Evolutionary conservation across 345 rosid genomes (phyloP).

Genomic region (Camelina hispida): DNA sequence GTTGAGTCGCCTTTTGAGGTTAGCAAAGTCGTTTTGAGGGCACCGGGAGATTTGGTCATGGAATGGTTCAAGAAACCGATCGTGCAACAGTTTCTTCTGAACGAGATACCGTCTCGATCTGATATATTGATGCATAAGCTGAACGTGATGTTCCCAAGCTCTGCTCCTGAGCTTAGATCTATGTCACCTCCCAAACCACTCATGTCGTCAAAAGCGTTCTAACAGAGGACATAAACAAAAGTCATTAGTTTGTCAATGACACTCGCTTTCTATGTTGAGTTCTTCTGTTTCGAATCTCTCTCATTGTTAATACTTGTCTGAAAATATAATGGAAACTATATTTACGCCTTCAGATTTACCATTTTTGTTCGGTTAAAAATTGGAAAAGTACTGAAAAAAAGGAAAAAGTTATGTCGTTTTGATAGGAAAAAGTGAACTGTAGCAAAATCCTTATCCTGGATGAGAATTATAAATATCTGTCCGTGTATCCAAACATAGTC

Average conservation of each 20-base stretch:
- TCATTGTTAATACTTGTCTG: slow-evolving; percentile 37
- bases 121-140: slow-evolving; percentile 96
- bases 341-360: slow-evolving; percentile 2
- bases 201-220: slow-evolving; percentile 42
- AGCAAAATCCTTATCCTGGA: background rate
- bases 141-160: slow-evolving; percentile 82
- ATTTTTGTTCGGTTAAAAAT: background rate
- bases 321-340: slow-evolving; percentile 18
- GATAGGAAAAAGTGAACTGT: background rate
- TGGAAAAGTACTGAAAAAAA: too few species aligned
- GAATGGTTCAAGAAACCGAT: slow-evolving; percentile 98
- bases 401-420: background rate
- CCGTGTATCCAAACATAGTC: background rate
- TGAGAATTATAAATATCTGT: background rate
- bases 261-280: slow-evolving; percentile 16
- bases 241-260: slow-evolving; percentile 26
- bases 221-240: background rate
- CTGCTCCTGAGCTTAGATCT: slow-evolving; percentile 94
- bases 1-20: slow-evolving; percentile 97
- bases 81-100: slow-evolving; percentile 93
- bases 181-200: slow-evolving; percentile 76
- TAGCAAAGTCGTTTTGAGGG: slow-evolving; percentile 89
- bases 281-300: background rate
- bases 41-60: slow-evolving; percentile 90
- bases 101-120: slow-evolving; percentile 86